Percentiles rank a stretch among this genome's conserved stretches.
Evolutionary conservation across 106 monocot genomes (phyloP).

Genomic region (Narthecium ossifragum): DNA sequence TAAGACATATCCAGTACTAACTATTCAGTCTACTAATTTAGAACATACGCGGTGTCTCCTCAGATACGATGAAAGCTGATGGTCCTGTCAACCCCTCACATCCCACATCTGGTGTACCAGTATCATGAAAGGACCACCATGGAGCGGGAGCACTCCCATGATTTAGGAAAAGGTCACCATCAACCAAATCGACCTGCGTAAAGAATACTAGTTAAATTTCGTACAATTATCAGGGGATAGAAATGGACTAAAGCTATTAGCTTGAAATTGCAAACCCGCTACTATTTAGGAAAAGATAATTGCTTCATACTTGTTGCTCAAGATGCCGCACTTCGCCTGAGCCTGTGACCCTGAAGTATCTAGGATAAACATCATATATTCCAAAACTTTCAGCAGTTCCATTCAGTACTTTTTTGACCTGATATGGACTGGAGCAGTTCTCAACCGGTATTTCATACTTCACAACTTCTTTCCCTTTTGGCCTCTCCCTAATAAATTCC

Average conservation of each 20-base stretch:
- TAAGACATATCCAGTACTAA: too few species aligned
- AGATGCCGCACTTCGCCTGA: conserved; percentile 91
- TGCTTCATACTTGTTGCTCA: conserved; percentile 59
- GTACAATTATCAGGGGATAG: not conserved
- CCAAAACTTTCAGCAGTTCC: conserved; percentile 53
- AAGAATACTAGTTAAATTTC: not conserved
- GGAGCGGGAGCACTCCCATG: conserved; percentile 42
- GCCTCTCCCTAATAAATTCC: conserved; percentile 85
- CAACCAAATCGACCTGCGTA: conserved; percentile 58
- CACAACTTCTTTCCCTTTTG: conserved; percentile 94
- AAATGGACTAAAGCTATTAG: not conserved
- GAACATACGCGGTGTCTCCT: conserved; percentile 92
- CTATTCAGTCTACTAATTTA: too few species aligned
- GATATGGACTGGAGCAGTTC: conserved; percentile 19
- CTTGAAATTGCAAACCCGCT: not conserved
- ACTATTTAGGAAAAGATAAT: not conserved
- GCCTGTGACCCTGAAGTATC: conserved; percentile 85
- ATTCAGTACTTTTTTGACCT: conserved; percentile 63
- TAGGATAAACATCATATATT: conserved; percentile 59
- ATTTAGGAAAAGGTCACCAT: conserved; percentile 55
- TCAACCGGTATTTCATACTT: conserved; percentile 59
- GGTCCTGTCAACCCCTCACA: conserved; percentile 75
- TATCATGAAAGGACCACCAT: conserved; percentile 95
- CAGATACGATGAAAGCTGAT: conserved; percentile 88
- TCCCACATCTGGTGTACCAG: conserved; percentile 38